Conservation (phyloP, 768 basidiomycete genomes). For the Asterophora lycoperdoides region DNA sequence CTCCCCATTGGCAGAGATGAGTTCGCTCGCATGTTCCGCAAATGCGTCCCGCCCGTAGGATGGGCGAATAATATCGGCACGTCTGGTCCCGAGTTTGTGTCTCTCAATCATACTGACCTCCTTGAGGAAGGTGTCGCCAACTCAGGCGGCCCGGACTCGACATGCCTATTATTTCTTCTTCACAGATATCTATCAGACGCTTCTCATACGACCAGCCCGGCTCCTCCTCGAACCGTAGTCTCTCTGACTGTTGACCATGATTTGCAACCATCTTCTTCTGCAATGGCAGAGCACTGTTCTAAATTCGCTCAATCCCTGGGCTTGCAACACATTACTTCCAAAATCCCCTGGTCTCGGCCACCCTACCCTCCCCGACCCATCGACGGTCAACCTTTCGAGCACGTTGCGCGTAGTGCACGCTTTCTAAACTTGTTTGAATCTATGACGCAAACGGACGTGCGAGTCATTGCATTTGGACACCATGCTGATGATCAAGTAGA, state of each 20-base stretch:
- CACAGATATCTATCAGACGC: conserved; percentile 35
- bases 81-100: not conserved
- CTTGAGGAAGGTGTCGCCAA: conserved; percentile 57
- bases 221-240: conserved; percentile 29
- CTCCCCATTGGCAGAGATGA: conserved; percentile 44
- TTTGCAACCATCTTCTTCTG: conserved; percentile 53
- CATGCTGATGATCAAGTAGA: conserved; percentile 85
- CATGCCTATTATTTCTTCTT: conserved; percentile 70
- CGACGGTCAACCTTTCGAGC: conserved; percentile 43
- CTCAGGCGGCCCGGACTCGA: conserved; percentile 83
- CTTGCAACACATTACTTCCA: conserved; percentile 41
- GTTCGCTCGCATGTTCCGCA: conserved; percentile 43
- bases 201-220: not conserved
- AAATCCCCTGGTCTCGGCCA: conserved; percentile 53
- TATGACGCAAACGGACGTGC: conserved; percentile 25
- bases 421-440: conserved; percentile 46
- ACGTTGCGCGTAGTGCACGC: conserved; percentile 54
- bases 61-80: conserved; percentile 49
- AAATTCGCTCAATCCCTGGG: conserved; percentile 39
- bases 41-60: conserved; percentile 44
- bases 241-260: conserved; percentile 69
- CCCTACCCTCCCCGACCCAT: conserved; percentile 49
- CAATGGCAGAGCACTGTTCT: conserved; percentile 51
- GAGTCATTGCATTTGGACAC: conserved; percentile 62
- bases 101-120: not conserved